These are phyloP conservation scores for Backusella westeae DNA, from an alignment of 192 early-diverging fungal species.

Conservation along the genomic window DNA sequence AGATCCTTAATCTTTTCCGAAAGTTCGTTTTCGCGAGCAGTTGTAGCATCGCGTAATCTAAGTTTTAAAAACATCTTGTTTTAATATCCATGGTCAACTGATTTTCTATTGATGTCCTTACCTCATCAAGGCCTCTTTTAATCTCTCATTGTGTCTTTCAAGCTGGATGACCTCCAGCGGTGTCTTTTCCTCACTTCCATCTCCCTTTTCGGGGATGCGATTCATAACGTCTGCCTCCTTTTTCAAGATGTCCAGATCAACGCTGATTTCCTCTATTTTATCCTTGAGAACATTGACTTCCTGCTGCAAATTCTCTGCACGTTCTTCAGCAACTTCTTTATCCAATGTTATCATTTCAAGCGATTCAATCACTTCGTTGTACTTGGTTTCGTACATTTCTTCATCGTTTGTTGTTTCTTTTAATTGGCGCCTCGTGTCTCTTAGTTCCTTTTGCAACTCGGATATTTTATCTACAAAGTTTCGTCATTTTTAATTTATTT, in stretches of 20 bases:
- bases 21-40: constrained; percentile 67
- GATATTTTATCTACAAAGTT: constrained; percentile 52
- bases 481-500: not conserved
- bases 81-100: not conserved
- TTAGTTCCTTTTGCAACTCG: constrained; percentile 71
- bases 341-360: constrained; percentile 87
- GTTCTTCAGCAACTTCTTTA: constrained; percentile 90
- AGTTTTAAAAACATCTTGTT: not conserved
- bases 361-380: constrained; percentile 68
- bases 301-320: constrained; percentile 71
- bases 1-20: constrained; percentile 60
- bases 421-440: constrained; percentile 55
- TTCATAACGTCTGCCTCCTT: constrained; percentile 43
- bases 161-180: constrained; percentile 62
- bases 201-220: constrained; percentile 26
- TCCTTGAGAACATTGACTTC: constrained; percentile 73
- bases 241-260: constrained; percentile 66
- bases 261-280: constrained; percentile 71
- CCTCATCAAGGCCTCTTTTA: constrained; percentile 83
- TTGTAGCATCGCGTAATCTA: constrained; percentile 76
- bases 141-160: constrained; percentile 79
- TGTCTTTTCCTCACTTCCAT: constrained; percentile 27
- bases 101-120: constrained; percentile 21
- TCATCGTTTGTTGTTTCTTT: constrained; percentile 59
- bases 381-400: constrained; percentile 62